Conservation (phyloP, 108 stramenopile genomes). For the Mediolabrus comicus region DNA sequence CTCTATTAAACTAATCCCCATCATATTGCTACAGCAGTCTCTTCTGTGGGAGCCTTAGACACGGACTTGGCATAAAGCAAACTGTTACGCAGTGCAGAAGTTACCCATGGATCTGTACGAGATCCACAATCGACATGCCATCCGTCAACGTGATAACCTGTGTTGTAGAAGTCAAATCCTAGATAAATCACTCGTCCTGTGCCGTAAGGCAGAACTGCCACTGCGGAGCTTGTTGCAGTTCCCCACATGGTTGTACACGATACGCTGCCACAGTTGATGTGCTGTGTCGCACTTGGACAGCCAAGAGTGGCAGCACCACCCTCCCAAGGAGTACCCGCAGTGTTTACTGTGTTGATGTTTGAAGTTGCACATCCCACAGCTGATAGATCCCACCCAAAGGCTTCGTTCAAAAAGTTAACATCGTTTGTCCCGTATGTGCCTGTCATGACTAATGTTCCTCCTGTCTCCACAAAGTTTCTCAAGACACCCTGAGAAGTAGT, state of each 20-base stretch:
- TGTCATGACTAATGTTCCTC: conserved; percentile 1
- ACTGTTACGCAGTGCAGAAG: background rate
- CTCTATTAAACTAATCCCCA: no score
- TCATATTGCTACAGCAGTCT: no score
- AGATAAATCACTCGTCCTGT: background rate
- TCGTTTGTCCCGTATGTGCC: background rate
- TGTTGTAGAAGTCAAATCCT: background rate
- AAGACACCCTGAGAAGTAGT: background rate
- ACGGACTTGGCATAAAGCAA: background rate
- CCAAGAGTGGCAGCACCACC: background rate
- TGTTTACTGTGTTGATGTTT: background rate
- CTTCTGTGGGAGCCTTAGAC: background rate
- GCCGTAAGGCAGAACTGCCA: background rate
- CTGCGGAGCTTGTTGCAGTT: background rate
- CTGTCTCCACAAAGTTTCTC: background rate
- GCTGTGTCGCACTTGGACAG: background rate
- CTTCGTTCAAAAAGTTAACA: background rate
- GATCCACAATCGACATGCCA: no score
- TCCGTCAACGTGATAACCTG: no score
- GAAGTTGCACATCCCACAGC: background rate
- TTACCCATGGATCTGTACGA: background rate
- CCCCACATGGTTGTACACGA: background rate
- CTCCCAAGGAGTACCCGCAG: background rate
- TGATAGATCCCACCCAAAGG: background rate
- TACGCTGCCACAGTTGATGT: background rate